Evolutionary conservation across 2,329 filamentous ascomycete species (phyloP), one percentile per base, ranked within the genome.

Genomic region (Exophiala mesophila): DNA sequence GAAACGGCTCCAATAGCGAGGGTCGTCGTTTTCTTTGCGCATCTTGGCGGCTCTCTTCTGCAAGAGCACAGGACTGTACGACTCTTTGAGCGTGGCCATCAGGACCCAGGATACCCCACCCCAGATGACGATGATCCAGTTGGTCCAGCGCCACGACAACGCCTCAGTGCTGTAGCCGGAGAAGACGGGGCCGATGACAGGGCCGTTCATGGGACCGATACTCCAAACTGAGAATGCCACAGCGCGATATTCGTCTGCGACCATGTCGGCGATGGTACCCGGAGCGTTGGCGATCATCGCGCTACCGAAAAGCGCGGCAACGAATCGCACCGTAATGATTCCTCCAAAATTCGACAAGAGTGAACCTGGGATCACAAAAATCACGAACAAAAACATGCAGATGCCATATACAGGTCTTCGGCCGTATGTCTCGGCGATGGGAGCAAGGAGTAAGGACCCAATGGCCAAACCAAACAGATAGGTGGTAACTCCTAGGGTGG

Each of bases 61-160:
- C 20, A 92, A 67, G 17, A 92, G 73, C 0, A 72, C 72, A 1
- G 86, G 87, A 1, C 79, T 76, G 55, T 94, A 94, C 0, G 86
- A 90, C 64, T 94, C 88, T 48, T 76, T 76, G 35, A 85, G 70
- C 1, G 76, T 69, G 2, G 71, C 58, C 53, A 87, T 74, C 51
- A 82, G 65, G 15, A 74, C 48, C 43, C 81, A 75, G 0, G 78
- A 78, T 0, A 74, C 70, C 1, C 77, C 85, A 0, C 77, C 76
- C 7, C 87, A 71, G 38, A 94, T 89, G 56, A 90, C 65, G 6
- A 82, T 76, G 15, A 92, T 72, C 84, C 86, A 94, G 57, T 85
- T 85, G 26, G 82, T 83, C 87, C 88, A 95, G 20, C 88, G 70
- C 89, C 89, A 96, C 8, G 87, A 88, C 2, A 92, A 69, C 50